phyloP scores from a whole-genome alignment of 805 yeast species.

The Maudiozyma barnettii region DNA sequence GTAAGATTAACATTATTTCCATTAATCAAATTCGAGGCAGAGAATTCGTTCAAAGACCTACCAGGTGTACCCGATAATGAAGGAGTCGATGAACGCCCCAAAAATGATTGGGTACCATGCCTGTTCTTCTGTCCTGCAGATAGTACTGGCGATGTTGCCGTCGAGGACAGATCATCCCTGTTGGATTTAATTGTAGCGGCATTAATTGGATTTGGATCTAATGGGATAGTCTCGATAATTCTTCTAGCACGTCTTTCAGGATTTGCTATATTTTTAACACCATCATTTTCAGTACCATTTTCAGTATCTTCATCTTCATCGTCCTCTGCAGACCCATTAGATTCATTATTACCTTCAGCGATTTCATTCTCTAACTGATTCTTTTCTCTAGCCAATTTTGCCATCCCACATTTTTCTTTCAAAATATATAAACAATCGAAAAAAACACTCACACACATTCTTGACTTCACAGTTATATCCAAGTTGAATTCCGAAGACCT shows the following conservation, averaged over 20 bases:
- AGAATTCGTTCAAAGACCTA: neutral
- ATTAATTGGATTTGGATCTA: slow-evolving; percentile 72
- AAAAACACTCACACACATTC: slow-evolving; percentile 89
- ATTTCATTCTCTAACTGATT: neutral
- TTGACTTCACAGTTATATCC: slow-evolving; percentile 54
- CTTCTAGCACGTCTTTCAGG: slow-evolving; percentile 67
- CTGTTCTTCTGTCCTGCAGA: neutral
- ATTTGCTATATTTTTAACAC: slow-evolving; percentile 42
- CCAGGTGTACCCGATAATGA: slow-evolving; percentile 1
- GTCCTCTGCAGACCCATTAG: slow-evolving; percentile 22
- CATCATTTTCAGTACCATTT: slow-evolving; percentile 13
- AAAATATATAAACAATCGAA: slow-evolving; percentile 83
- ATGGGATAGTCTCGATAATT: slow-evolving; percentile 68
- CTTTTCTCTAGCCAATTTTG: slow-evolving; percentile 40
- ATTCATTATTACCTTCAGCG: slow-evolving; percentile 7
- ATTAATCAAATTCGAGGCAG: neutral
- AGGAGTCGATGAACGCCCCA: neutral
- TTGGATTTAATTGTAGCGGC: slow-evolving; percentile 12
- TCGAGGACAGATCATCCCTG: slow-evolving; percentile 2
- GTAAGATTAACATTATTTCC: neutral
- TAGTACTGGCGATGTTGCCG: neutral
- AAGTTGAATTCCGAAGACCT: slow-evolving; percentile 26
- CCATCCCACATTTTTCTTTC: slow-evolving; percentile 82
- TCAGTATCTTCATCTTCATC: slow-evolving; percentile 28
- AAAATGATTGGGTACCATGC: neutral